phyloP scores from a whole-genome alignment of 441 rosid species.

The Aleurites moluccanus region DNA sequence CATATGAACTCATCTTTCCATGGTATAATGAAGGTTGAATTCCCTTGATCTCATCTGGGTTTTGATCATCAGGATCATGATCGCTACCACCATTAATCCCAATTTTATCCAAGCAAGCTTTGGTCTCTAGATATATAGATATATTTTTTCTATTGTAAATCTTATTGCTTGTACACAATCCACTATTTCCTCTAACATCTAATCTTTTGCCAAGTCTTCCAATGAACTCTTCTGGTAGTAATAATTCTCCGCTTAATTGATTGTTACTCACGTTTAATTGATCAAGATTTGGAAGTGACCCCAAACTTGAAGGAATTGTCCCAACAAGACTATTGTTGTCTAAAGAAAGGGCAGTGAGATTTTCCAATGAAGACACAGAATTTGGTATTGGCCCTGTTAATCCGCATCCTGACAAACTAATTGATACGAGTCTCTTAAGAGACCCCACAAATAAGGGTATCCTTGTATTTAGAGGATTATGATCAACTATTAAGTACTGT shows the following conservation, averaged over 20 bases:
- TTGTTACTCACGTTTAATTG: conserved; percentile 44
- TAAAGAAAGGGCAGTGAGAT: conserved; percentile 38
- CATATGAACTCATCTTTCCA: conserved; percentile 24
- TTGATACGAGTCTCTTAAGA: conserved; percentile 31
- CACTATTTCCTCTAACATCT: conserved; percentile 42
- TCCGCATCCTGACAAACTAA: conserved; percentile 45
- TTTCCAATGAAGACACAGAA: conserved; percentile 32
- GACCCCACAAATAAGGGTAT: conserved; percentile 33
- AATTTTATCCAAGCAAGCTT: conserved; percentile 29
- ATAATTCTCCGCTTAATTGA: conserved; percentile 37
- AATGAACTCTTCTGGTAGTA: conserved; percentile 35
- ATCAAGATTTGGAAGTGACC: conserved; percentile 37
- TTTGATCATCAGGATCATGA: conserved; percentile 9
- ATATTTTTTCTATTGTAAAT: conserved; percentile 19
- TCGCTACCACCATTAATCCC: not conserved
- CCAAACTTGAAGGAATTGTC: conserved; percentile 38
- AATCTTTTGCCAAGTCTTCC: conserved; percentile 40
- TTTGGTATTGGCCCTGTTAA: conserved; percentile 38
- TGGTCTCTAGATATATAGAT: conserved; percentile 27
- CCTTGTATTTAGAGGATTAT: conserved; percentile 39
- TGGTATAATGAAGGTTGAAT: conserved; percentile 21
- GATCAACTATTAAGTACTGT: conserved; percentile 36
- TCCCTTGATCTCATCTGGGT: conserved; percentile 27
- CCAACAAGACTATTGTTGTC: conserved; percentile 42
- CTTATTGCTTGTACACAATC: conserved; percentile 38